Base-by-base conservation (phyloP, 73 alveolate genomes). In the Blepharisma stoltei region DNA sequence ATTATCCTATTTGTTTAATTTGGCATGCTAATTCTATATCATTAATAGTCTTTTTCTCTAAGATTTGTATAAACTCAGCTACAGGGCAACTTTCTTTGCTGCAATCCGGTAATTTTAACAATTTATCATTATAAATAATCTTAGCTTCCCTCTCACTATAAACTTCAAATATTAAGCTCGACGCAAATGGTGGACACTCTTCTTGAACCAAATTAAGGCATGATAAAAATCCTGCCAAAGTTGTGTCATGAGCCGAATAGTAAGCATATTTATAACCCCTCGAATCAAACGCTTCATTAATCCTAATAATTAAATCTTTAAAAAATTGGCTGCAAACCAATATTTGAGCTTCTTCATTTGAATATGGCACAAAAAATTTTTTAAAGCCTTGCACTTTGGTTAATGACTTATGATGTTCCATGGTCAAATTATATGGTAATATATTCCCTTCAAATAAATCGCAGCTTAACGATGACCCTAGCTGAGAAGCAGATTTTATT, bases 141-240 rank as follows among this genome's bases (percentile, higher is more conserved):
- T 3, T 32, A 3, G 3, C 41, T 32, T 32, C 41, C 41, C 3
- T 0, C 41, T 32, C 41, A 32, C 41, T 32, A 32, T 32, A 32
- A 32, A 32, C 41, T 53, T 38, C 76, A 32, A 18, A 85, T 60
- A 67, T 67, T 82, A 83, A 46, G 54, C 69, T 71, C 65, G 55
- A 55, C 69, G 78, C 80, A 82, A 85, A 80, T 18, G 80, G 45
- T 75, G 66, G 44, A 3, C 50, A 21, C 20, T 50, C 68, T 21
- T 11, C 45, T 25, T 6, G 53, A 2, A 23, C 9, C 32, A 27
- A 21, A 9, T 11, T 14, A 14, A 9, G 27, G 53, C 7, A 60
- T 7, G 32, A 54, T 14, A 76, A 50, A 18, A 18, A 11, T 11
- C 65, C n/a, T 1, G 21, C 21, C 21, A 50, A 14, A 18, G 65